Percentiles rank a stretch among this genome's conserved stretches.
Evolutionary conservation across 108 stramenopile species (phyloP).

Genomic region (Nitzschia sp.): DNA sequence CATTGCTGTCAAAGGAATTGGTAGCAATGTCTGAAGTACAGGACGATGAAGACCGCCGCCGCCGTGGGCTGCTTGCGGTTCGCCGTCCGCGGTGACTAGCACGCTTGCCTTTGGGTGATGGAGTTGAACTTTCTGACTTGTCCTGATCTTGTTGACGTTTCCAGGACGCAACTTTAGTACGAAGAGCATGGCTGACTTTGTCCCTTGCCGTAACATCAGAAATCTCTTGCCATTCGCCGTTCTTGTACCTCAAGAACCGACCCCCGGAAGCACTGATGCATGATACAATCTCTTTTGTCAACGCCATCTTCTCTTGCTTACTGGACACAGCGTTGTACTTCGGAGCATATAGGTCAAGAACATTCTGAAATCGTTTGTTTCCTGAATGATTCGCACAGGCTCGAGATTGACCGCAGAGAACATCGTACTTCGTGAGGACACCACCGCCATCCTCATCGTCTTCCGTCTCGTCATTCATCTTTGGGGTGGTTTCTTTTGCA

Average conservation of each 20-base stretch:
- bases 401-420: slow-evolving; percentile 49
- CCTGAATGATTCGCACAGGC: slow-evolving; percentile 41
- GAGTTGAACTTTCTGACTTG: neutral
- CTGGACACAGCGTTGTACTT: slow-evolving; percentile 31
- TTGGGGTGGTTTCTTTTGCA: neutral
- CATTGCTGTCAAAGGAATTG: slow-evolving; percentile 30
- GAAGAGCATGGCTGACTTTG: slow-evolving; percentile 53
- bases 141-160: slow-evolving; percentile 24
- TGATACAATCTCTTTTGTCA: slow-evolving; percentile 49
- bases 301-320: slow-evolving; percentile 54
- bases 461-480: neutral
- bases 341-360: slow-evolving; percentile 27
- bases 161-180: slow-evolving; percentile 42
- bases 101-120: neutral
- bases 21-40: slow-evolving; percentile 15
- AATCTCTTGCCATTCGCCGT: slow-evolving; percentile 49
- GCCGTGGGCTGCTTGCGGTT: neutral
- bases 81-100: neutral
- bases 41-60: slow-evolving; percentile 9
- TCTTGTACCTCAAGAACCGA: slow-evolving; percentile 44
- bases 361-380: slow-evolving; percentile 31
- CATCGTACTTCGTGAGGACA: slow-evolving; percentile 29
- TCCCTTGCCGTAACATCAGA: slow-evolving; percentile 48
- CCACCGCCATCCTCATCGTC: neutral
- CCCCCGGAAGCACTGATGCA: slow-evolving; percentile 24